A percentile compares a stretch with the other conserved stretches of the same genome.
These are phyloP conservation scores for Thelephora aurantiotincta DNA, from an alignment of 768 basidiomycete species.

Conservation along the genomic window DNA sequence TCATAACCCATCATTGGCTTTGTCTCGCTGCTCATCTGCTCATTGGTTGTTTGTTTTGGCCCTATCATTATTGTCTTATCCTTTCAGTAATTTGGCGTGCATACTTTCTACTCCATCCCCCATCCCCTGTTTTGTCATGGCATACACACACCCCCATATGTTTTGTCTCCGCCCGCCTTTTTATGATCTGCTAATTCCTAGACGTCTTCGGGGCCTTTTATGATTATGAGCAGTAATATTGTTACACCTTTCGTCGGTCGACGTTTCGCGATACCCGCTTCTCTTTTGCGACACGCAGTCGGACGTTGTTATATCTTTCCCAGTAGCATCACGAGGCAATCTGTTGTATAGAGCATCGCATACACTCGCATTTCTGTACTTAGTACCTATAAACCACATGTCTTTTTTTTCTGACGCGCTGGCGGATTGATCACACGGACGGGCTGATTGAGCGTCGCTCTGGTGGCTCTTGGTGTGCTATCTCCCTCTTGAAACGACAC, in stretches of 20 bases:
- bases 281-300: slow-evolving; percentile 32
- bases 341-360: slow-evolving; percentile 53
- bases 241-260: slow-evolving; percentile 27
- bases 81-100: slow-evolving; percentile 13
- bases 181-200: slow-evolving; percentile 18
- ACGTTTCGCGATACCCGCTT: slow-evolving; percentile 40
- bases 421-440: no score
- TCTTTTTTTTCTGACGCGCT: slow-evolving; percentile 11
- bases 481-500: neutral
- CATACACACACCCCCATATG: neutral
- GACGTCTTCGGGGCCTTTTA: slow-evolving; percentile 29
- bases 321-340: slow-evolving; percentile 44
- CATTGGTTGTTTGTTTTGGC: slow-evolving; percentile 27
- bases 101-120: slow-evolving; percentile 1
- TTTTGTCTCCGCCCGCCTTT: neutral
- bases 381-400: neutral
- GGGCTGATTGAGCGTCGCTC: no score
- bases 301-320: slow-evolving; percentile 29
- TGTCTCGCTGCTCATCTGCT: slow-evolving; percentile 40
- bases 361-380: slow-evolving; percentile 17
- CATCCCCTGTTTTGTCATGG: neutral
- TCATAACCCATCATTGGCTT: slow-evolving; percentile 31
- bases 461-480: neutral
- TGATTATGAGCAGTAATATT: slow-evolving; percentile 27
- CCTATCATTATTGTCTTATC: slow-evolving; percentile 21